Evolutionary conservation across 257 asterid species (phyloP), one percentile per base, ranked within the genome.

Genomic region (Leonotis leonurus): DNA sequence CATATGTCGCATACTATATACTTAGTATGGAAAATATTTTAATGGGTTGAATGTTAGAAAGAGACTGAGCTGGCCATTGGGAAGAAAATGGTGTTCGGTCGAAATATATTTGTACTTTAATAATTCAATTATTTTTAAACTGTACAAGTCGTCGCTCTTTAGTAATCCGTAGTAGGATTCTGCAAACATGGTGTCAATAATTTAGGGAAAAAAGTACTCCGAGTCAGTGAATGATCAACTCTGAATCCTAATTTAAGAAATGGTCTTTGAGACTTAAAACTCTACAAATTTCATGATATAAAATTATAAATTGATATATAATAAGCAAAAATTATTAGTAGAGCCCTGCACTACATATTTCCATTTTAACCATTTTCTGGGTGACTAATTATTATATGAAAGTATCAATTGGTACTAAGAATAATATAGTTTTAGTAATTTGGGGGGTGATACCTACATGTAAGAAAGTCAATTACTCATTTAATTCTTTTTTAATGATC

Each of bases 111-210:
- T n/a, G n/a, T n/a, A 52, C 40, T 58, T 32, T 37, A 65, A 41
- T 65, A 8, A 65, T 71, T 25, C 60, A 22, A 41, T 50, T 49
- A 20, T n/a, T 70, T 43, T 68, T 55, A 5, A 8, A 33, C 7
- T 35, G 13, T 30, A 22, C n/a, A n/a, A n/a, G n/a, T n/a, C 12
- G 14, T 16, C 1, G 3, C 7, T 21, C 35, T 49, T 57, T 33
- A n/a, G n/a, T n/a, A n/a, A n/a, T n/a, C n/a, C n/a, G n/a, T 8
- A 29, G 37, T 6, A 26, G 12, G 41, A 57, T 50, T 60, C 30
- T 60, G 20, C 20, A 33, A 72, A 67, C 50, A 73, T 60, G 49
- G 66, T 14, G 22, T 32, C 73, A 72, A 72, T 72, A 60, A 72
- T 72, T 73, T 44, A 35, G 3, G 35, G 52, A 65, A 32, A 66